Base-by-base conservation (phyloP, 1,284 basidiomycete genomes). In the Leccinum fuscescens region DNA sequence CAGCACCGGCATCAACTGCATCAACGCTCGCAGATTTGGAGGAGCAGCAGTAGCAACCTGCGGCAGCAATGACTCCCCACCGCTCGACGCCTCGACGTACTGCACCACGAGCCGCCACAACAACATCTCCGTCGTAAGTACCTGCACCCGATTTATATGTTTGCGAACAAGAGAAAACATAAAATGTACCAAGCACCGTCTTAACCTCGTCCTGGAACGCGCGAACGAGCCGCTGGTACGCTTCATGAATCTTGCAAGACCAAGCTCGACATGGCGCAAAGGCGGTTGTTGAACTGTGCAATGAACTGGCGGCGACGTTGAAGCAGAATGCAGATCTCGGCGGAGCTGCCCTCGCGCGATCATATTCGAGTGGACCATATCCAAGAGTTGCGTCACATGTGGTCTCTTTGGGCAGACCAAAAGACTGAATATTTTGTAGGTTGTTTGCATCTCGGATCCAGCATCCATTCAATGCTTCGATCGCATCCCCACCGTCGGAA, bases 61-160 rank as follows among this genome's bases (percentile, higher is more conserved):
- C n/a, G 7, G n/a, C 39, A 33, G 31, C 31, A 4, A 9, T 6
- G 59, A 75, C 64, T 71, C 67, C 60, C 73, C 72, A 52, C 70
- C 76, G 24, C 24, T 15, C 2, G 49, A 27, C 58, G 70, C 78
- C 66, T 80, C 78, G 14, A 79, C 71, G 67, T 88, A 92, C 65
- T 84, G 83, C 20, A 85, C 80, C 42, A 96, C 72, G 72, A 97
- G 95, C 35, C 94, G 82, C 89, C 93, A 80, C 7, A 97, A 78
- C 7, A 93, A 75, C 79, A 95, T 90, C 75, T 97, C 94, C 55
- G 89, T 78, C 52, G 89, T 86, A 22, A 22, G 24, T 24, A 64
- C 86, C 92, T 89, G 15, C 65, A 27, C 24, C 51, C 9, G 17
- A 37, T 53, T 24, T 14, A n/a, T 29, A 17, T 27, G 27, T 35